These are phyloP conservation scores for Geranium brycei DNA, from an alignment of 345 rosid species.

Conservation along the genomic window DNA sequence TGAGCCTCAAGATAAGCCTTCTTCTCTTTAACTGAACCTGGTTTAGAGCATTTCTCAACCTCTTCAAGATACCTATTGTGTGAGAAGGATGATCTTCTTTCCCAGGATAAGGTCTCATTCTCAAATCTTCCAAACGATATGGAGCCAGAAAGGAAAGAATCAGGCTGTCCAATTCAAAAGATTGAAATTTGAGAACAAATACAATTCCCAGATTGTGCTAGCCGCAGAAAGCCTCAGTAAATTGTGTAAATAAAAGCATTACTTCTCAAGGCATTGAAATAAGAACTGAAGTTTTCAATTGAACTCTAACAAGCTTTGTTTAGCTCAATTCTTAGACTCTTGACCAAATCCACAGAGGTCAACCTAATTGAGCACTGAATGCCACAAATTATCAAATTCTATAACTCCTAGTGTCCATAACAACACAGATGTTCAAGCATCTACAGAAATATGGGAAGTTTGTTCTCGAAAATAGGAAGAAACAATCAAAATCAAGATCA, in stretches of 20 bases:
- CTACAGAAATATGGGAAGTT: too few relatives aligned
- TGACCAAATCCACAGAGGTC: background rate
- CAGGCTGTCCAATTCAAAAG: constrained; percentile 32
- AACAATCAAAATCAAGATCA: too few relatives aligned
- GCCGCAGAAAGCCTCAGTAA: background rate
- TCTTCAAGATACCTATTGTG: constrained; percentile 88
- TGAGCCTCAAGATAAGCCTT: constrained; percentile 87
- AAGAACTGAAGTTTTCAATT: background rate
- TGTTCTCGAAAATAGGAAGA: too few relatives aligned
- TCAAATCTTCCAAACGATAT: constrained; percentile 91
- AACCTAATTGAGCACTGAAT: too few relatives aligned
- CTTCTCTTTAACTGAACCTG: constrained; percentile 68
- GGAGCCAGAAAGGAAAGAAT: constrained; percentile 67
- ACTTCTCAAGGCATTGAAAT: background rate
- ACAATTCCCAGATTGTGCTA: too few relatives aligned
- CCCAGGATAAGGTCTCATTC: constrained; percentile 66
- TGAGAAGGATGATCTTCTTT: constrained; percentile 73
- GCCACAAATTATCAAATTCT: too few relatives aligned
- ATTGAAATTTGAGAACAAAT: background rate
- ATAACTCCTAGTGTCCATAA: too few relatives aligned
- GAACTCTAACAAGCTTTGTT: background rate
- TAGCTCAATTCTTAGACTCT: background rate
- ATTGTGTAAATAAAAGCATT: background rate
- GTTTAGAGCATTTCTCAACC: constrained; percentile 76
- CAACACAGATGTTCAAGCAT: too few relatives aligned